A percentile compares a stretch with the other conserved stretches of the same genome.
These are phyloP conservation scores for Endothia cerciana DNA, from an alignment of 2,329 filamentous ascomycete genomes.

Conservation along the genomic window DNA sequence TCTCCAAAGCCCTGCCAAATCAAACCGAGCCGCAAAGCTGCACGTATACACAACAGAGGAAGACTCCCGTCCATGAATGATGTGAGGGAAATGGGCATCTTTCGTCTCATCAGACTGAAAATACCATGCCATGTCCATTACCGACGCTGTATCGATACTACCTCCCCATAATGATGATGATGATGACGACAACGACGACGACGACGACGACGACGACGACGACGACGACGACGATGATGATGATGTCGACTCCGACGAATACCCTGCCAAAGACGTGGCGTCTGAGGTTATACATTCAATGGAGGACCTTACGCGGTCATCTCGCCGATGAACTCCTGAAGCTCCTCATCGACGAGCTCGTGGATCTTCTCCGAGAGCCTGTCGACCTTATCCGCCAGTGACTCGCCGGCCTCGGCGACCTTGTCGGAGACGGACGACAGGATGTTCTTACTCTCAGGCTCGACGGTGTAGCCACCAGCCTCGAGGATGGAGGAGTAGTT, in stretches of 20 bases:
- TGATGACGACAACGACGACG: neutral
- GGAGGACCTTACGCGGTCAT: slow-evolving; percentile 41
- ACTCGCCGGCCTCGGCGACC: slow-evolving; percentile 57
- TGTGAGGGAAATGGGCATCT: slow-evolving; percentile 10
- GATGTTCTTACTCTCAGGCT: slow-evolving; percentile 43
- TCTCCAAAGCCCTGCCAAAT: slow-evolving; percentile 1
- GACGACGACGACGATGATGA: neutral
- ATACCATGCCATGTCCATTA: slow-evolving; percentile 12
- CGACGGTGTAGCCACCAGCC: slow-evolving; percentile 70
- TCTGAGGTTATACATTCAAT: neutral
- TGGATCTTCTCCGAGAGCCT: slow-evolving; percentile 67
- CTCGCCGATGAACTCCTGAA: slow-evolving; percentile 63
- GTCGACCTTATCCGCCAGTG: slow-evolving; percentile 59
- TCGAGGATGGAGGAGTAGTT: slow-evolving; percentile 87
- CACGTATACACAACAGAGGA: slow-evolving; percentile 3
- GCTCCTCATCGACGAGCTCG: slow-evolving; percentile 63
- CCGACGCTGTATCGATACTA: slow-evolving; percentile 5
- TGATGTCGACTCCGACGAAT: neutral
- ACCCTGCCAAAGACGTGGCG: slow-evolving; percentile 4
- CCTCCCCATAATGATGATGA: neutral
- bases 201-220: neutral
- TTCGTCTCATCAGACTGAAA: neutral
- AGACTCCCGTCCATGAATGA: slow-evolving; percentile 14
- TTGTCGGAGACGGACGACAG: slow-evolving; percentile 59
- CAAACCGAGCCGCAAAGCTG: slow-evolving; percentile 14